Conservation (phyloP, 768 basidiomycete species). For the Boletales sp. region DNA sequence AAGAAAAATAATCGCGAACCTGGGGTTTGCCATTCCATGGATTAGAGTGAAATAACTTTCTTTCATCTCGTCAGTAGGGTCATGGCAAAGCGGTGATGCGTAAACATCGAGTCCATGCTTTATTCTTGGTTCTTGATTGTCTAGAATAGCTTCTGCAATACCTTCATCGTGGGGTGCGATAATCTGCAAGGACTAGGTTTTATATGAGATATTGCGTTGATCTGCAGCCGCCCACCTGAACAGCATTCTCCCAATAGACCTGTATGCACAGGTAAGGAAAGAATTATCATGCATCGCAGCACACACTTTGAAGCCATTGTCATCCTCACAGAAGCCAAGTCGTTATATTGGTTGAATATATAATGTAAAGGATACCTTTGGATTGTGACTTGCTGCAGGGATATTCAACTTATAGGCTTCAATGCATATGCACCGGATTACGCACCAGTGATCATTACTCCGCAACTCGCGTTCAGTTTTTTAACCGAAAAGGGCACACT, state of each 20-base stretch:
- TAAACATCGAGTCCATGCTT: constrained; percentile 38
- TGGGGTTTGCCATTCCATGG: constrained; percentile 12
- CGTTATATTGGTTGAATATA: background rate
- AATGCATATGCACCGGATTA: constrained; percentile 1
- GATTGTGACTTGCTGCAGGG: constrained; percentile 75
- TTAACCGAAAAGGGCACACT: constrained; percentile 82
- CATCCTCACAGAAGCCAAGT: constrained; percentile 44
- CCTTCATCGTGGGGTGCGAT: constrained; percentile 80
- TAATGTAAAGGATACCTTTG: constrained; percentile 51
- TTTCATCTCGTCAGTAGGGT: constrained; percentile 58
- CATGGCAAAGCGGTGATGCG: constrained; percentile 44
- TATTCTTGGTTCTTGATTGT: constrained; percentile 52
- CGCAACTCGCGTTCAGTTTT: constrained; percentile 64
- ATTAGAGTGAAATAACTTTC: constrained; percentile 53
- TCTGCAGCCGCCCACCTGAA: constrained; percentile 50
- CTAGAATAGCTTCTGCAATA: constrained; percentile 63
- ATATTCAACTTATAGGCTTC: background rate
- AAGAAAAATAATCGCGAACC: constrained; percentile 7
- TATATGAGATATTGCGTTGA: background rate
- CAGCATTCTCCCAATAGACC: constrained; percentile 90
- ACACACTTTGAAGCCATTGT: constrained; percentile 83
- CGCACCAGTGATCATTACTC: constrained; percentile 87
- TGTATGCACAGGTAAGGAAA: constrained; percentile 23
- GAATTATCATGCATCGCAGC: background rate
- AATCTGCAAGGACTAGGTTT: constrained; percentile 46